A percentile compares a stretch with the other conserved stretches of the same genome.
Conservation (phyloP, 1,284 basidiomycete genomes). For the Pisolithus thermaeus region DNA sequence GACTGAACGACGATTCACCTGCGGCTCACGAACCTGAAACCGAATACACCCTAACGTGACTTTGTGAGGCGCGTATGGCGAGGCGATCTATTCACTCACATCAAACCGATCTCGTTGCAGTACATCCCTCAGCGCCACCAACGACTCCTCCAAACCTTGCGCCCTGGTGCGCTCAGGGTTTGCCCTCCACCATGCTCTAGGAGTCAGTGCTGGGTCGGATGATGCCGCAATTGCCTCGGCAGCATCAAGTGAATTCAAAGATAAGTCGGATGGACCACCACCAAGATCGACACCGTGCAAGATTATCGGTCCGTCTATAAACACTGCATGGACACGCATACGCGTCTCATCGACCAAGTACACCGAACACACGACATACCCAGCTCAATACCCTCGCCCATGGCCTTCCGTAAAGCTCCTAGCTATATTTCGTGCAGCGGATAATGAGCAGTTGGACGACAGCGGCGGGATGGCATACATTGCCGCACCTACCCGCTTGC, state of each 20-base stretch:
- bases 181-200: conserved; percentile 77
- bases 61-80: neutral
- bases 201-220: conserved; percentile 56
- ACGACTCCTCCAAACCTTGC: conserved; percentile 55
- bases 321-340: conserved; percentile 47
- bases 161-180: conserved; percentile 46
- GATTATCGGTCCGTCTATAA: conserved; percentile 74
- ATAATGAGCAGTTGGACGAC: neutral
- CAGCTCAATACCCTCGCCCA: conserved; percentile 63
- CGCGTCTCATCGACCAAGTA: neutral
- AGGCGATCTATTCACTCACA: conserved; percentile 31
- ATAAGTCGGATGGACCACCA: conserved; percentile 29
- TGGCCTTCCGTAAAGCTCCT: conserved; percentile 69
- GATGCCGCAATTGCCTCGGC: conserved; percentile 44
- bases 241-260: conserved; percentile 42
- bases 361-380: conserved; percentile 35
- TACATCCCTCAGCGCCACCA: conserved; percentile 25
- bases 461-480: neutral
- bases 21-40: conserved; percentile 54
- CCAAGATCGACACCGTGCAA: conserved; percentile 67
- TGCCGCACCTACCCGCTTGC: conserved; percentile 59
- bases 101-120: conserved; percentile 42
- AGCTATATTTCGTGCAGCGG: conserved; percentile 39
- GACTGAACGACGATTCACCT: neutral
- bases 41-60: conserved; percentile 67